Conservation (phyloP, 164 flowering plant genomes). For the Umbilicus rupestris region DNA sequence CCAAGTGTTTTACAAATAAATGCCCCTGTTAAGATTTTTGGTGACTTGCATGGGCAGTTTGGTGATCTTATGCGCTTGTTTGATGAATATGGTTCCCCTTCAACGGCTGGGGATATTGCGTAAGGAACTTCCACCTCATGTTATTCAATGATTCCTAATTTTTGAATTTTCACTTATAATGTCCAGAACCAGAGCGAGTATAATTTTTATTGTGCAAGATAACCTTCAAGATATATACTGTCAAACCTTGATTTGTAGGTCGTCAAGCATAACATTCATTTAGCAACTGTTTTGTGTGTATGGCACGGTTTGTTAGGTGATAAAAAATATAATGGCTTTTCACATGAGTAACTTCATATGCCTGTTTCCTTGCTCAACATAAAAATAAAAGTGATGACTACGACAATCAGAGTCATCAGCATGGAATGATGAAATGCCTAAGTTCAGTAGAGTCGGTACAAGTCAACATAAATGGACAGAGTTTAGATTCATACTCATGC, state of each 20-base stretch:
- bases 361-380: not conserved
- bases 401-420: not conserved
- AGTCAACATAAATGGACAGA: too few relatives aligned
- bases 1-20: slow-evolving; percentile 85
- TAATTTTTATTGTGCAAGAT: too few relatives aligned
- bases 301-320: not conserved
- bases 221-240: too few relatives aligned
- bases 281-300: not conserved
- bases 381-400: not conserved
- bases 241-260: too few relatives aligned
- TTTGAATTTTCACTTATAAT: too few relatives aligned
- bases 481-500: too few relatives aligned
- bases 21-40: slow-evolving; percentile 98
- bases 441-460: too few relatives aligned
- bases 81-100: slow-evolving; percentile 99
- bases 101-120: slow-evolving; percentile 99
- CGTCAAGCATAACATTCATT: too few relatives aligned
- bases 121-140: slow-evolving; percentile 25
- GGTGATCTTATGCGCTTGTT: slow-evolving; percentile 99
- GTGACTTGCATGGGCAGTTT: slow-evolving; percentile 99
- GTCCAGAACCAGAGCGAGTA: too few relatives aligned
- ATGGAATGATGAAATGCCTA: not conserved
- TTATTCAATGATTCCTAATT: too few relatives aligned
- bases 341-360: not conserved
- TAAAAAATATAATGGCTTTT: not conserved